phyloP scores from a whole-genome alignment of 2,329 filamentous ascomycete genomes.

The Zasmidium citrigriseum region DNA sequence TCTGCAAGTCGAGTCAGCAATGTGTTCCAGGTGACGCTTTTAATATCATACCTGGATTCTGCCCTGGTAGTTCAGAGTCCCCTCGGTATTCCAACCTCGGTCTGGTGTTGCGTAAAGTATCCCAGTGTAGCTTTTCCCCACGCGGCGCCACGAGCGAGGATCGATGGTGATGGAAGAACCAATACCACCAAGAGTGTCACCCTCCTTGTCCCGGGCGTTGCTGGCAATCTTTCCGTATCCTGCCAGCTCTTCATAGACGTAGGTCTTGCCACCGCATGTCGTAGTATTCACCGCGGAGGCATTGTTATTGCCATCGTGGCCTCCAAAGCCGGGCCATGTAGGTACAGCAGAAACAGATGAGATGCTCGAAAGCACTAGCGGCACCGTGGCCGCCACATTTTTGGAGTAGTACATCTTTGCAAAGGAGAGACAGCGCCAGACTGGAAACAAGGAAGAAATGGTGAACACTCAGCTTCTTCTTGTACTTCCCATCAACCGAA shows the following conservation, averaged over 20 bases:
- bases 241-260: conserved; percentile 66
- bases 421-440: not conserved
- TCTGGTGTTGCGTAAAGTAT: conserved; percentile 62
- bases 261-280: conserved; percentile 61
- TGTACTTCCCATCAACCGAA: not conserved
- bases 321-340: not conserved
- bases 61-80: conserved; percentile 67
- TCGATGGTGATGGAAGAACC: conserved; percentile 68
- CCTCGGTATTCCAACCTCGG: conserved; percentile 70
- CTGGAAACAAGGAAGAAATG: not conserved
- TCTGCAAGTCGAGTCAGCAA: conserved; percentile 53
- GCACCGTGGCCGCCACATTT: conserved; percentile 6
- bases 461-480: conserved; percentile 3
- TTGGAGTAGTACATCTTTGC: conserved; percentile 8
- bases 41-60: conserved; percentile 56
- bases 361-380: conserved; percentile 1
- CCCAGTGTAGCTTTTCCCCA: conserved; percentile 57
- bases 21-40: not conserved
- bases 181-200: conserved; percentile 68
- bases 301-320: not conserved
- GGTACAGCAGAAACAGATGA: conserved; percentile 1
- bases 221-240: conserved; percentile 65
- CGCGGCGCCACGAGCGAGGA: conserved; percentile 59
- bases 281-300: conserved; percentile 45
- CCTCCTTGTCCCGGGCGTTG: conserved; percentile 64